phyloP scores from a whole-genome alignment of 2,329 filamentous ascomycete species.

The Ascochyta viciae-villosae region DNA sequence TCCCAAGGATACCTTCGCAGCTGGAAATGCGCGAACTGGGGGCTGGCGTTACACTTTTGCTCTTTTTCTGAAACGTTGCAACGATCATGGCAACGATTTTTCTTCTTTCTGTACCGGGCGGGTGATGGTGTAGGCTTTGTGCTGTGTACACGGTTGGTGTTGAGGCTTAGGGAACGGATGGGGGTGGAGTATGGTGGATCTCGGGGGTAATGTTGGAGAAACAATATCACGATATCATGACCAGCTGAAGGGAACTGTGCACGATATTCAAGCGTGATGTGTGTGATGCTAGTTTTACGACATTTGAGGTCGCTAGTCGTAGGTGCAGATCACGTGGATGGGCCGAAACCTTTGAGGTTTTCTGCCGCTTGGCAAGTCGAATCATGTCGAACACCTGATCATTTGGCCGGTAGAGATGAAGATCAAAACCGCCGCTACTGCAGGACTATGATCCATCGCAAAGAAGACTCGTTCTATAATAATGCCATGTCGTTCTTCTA shows the following conservation, averaged over 20 bases:
- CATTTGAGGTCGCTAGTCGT: constrained; percentile 5
- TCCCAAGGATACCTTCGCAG: constrained; percentile 41
- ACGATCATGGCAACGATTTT: constrained; percentile 17
- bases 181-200: constrained; percentile 20
- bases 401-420: too few species aligned
- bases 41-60: constrained; percentile 32
- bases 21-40: constrained; percentile 39
- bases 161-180: not conserved
- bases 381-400: too few species aligned
- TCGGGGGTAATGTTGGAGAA: constrained; percentile 24
- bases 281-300: constrained; percentile 3
- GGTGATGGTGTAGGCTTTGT: not conserved
- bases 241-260: constrained; percentile 9
- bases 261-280: constrained; percentile 4
- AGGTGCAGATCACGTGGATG: constrained; percentile 15
- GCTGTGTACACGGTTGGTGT: constrained; percentile 5
- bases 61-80: constrained; percentile 19
- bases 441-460: too few species aligned
- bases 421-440: too few species aligned
- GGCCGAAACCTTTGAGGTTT: not conserved
- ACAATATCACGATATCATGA: constrained; percentile 34
- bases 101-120: constrained; percentile 1
- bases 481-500: too few species aligned
- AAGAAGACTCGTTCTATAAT: not conserved
- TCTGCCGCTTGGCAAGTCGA: too few species aligned